Base-by-base conservation (phyloP, 2,329 filamentous ascomycete species). In the Hypoxylon sp. region DNA sequence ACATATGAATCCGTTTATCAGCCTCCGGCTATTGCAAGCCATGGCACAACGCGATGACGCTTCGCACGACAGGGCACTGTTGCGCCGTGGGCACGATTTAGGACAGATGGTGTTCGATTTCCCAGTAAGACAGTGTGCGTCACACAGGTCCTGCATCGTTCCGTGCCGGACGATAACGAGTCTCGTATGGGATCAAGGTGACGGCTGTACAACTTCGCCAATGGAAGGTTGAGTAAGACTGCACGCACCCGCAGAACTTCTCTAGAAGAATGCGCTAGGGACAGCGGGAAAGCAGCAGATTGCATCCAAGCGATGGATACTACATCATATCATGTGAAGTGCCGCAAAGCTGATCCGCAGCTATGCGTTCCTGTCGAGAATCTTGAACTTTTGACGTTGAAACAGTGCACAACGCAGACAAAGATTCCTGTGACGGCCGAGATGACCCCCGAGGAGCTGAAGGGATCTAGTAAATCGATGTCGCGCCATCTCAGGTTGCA, bases 151-250 rank as follows among this genome's bases (percentile, higher is more conserved):
- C 73, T 77, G 75, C 74, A 70, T 63, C 61, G 64, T 70, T 52
- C 75, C 75, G 75, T 53, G 48, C 70, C 63, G 67, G 72, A 76
- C 75, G 74, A 77, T 74, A 77, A 76, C 74, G 39, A 65, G 70
- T 65, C 73, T 76, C 73, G 71, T 74, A 75, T 75, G 70, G 61
- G 45, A 58, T 45, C 43, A 61, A 52, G 58, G 62, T 50, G 58
- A 61, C 46, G 47, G 69, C 32, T 56, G 65, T 69, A 65, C 67
- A 30, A 67, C 61, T 47, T 69, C 61, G 65, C 66, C 65, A 70
- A 70, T 69, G 50, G 58, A 63, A 69, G 64, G 52, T 68, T 63
- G 54, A 61, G 65, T 61, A 68, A 47, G 61, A 27, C 71, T 75
- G 72, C 71, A 66, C 34, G 63, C 65, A 70, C 54, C 74, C 74